phyloP scores from a whole-genome alignment of 495 filamentous ascomycete species.

The Lentithecium fluviatile region DNA sequence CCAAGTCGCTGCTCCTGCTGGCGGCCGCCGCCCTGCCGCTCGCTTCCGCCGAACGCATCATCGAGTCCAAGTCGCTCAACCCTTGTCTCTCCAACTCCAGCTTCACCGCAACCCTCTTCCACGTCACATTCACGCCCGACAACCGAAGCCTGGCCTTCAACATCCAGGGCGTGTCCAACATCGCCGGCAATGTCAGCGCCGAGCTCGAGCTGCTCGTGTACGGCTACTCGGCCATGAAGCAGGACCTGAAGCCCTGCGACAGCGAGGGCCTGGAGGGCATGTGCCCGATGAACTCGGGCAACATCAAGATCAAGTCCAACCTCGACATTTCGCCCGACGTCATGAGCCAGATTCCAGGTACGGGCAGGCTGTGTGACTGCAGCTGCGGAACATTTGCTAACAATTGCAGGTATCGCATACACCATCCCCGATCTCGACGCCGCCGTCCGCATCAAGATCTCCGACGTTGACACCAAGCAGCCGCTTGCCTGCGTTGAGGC shows the following conservation, averaged over 20 bases:
- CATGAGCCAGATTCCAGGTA: slow-evolving; percentile 66
- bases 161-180: slow-evolving; percentile 79
- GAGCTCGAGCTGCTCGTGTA: slow-evolving; percentile 77
- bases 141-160: slow-evolving; percentile 67
- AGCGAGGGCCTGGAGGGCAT: slow-evolving; percentile 65
- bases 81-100: slow-evolving; percentile 55
- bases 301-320: slow-evolving; percentile 70
- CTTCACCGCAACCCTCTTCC: slow-evolving; percentile 85
- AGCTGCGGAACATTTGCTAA: slow-evolving; percentile 2
- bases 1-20: slow-evolving; percentile 25
- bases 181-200: slow-evolving; percentile 80
- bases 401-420: slow-evolving; percentile 66
- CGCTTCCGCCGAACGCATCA: slow-evolving; percentile 39
- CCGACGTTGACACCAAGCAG: slow-evolving; percentile 53
- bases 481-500: slow-evolving; percentile 88
- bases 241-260: slow-evolving; percentile 74
- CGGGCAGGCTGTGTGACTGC: slow-evolving; percentile 2
- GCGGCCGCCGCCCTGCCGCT: slow-evolving; percentile 34
- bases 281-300: slow-evolving; percentile 90
- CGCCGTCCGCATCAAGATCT: slow-evolving; percentile 78
- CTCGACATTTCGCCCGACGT: slow-evolving; percentile 58
- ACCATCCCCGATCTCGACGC: slow-evolving; percentile 91
- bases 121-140: slow-evolving; percentile 77
- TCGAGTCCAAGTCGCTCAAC: slow-evolving; percentile 45
- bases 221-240: slow-evolving; percentile 65